Base-by-base conservation (phyloP, 495 filamentous ascomycete genomes). In the Aspergillus conjunctus region DNA sequence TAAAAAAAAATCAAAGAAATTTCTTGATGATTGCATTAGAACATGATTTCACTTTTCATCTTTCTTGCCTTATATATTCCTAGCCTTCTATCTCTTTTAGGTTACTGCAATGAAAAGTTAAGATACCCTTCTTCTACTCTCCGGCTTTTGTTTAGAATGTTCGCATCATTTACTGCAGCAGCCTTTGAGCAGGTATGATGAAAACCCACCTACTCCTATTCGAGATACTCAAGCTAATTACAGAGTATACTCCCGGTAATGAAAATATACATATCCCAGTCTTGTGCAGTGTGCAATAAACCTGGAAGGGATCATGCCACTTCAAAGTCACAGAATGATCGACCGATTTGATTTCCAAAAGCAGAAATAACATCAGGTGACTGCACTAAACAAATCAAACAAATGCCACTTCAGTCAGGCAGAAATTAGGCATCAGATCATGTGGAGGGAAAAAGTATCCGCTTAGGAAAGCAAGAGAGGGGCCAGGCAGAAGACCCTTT, bases 91-190 rank as follows among this genome's bases (percentile, higher is more conserved):
- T 53, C 14, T 8, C 7, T 54, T 37, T 41, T 1, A 34, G 9
- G 8, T 20, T 21, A 21, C 20, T 45, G 17, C 20, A 59, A 51
- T 50, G 46, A 59, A 58, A 59, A 52, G 56, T 59, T 59, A 22
- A 26, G 56, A 59, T 59, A 59, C 48, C 56, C 33, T 11, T 6
- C 10, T 30, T 15, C 37, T 11, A 41, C 37, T 15, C 15, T 41
- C 37, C 12, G 26, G 26, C 26, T 26, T 26, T 26, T 26, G 2
- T 26, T 26, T 26, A 26, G 26, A 26, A 26, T 26, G 2, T 26
- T 2, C 5, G 2, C 2, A 26, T 26, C 26, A 26, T 5, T 26
- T 26, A 26, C 26, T 26, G 26, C 26, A 26, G 26, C 26, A 26
- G 26, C 26, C 26, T 26, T 26, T 26, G 5, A n/a, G 5, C 26